phyloP scores from a whole-genome alignment of 2,329 filamentous ascomycete species.

The Botrytis fabae region DNA sequence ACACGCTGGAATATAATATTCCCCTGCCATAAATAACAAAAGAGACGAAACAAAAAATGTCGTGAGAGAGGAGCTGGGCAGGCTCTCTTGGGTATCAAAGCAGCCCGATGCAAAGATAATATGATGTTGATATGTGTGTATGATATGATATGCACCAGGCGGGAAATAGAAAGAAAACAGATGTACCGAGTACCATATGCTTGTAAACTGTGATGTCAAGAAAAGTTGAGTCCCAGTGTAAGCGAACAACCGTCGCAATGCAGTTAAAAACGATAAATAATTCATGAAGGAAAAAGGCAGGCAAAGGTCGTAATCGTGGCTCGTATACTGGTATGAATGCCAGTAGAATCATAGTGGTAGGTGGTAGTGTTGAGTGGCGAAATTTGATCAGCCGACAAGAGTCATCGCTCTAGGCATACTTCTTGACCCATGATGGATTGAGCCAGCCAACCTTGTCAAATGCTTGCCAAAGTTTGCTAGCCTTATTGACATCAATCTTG shows the following conservation, averaged over 20 bases:
- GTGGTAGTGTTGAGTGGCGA: constrained; percentile 16
- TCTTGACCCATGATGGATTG: constrained; percentile 33
- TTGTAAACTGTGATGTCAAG: constrained; percentile 29
- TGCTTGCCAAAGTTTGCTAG: constrained; percentile 86
- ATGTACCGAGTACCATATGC: constrained; percentile 16
- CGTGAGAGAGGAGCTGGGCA: constrained; percentile 39
- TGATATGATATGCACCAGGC: constrained; percentile 29
- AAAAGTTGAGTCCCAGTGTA: constrained; percentile 26
- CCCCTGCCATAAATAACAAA: constrained; percentile 17
- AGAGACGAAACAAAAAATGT: constrained; percentile 17
- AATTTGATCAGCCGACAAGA: constrained; percentile 19
- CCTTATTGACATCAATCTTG: constrained; percentile 98
- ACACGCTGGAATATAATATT: constrained; percentile 6
- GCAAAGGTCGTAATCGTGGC: constrained; percentile 13
- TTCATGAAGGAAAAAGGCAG: neutral
- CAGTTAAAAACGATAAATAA: constrained; percentile 22
- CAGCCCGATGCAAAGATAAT: constrained; percentile 37
- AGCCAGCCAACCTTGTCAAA: constrained; percentile 89
- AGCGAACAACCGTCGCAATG: constrained; percentile 34
- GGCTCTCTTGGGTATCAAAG: constrained; percentile 39
- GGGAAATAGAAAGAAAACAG: constrained; percentile 23
- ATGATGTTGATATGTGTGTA: constrained; percentile 17
- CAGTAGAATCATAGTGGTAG: constrained; percentile 3
- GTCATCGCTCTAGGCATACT: constrained; percentile 28
- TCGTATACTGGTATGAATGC: constrained; percentile 7